A percentile compares a stretch with the other conserved stretches of the same genome.
These are phyloP conservation scores for Saccharomycopsis capsularis DNA, from an alignment of 805 yeast species.

Conservation along the genomic window DNA sequence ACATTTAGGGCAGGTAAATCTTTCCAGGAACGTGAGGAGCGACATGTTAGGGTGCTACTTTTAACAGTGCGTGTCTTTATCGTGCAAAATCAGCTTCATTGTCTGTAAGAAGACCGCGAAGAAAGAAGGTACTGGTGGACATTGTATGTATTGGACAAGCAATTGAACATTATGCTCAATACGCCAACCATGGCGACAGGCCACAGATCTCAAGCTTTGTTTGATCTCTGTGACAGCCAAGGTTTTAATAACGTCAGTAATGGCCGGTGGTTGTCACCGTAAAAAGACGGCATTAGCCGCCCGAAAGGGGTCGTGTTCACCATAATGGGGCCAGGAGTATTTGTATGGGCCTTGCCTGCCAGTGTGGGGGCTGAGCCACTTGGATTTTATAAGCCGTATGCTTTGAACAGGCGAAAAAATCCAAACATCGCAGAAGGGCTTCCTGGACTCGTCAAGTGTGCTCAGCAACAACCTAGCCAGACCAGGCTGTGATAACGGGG, in stretches of 20 bases:
- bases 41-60: conserved; percentile 18
- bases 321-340: conserved; percentile 30
- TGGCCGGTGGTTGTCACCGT: conserved; percentile 25
- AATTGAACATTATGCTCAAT: conserved; percentile 33
- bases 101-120: conserved; percentile 28
- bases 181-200: conserved; percentile 30
- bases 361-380: conserved; percentile 29
- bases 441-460: too few species aligned
- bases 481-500: not conserved
- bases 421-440: too few species aligned
- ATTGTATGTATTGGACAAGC: conserved; percentile 34
- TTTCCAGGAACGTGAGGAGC: conserved; percentile 19
- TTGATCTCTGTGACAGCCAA: conserved; percentile 31
- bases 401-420: conserved; percentile 4
- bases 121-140: conserved; percentile 39
- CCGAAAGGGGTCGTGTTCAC: conserved; percentile 25
- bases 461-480: not conserved
- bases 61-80: not conserved
- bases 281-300: conserved; percentile 27
- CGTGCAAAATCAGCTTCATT: conserved; percentile 8
- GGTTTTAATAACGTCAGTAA: conserved; percentile 21
- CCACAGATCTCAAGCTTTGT: conserved; percentile 27
- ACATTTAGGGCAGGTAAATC: conserved; percentile 2
- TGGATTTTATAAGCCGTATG: conserved; percentile 7
- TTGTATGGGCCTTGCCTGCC: conserved; percentile 34